These are phyloP conservation scores for Martensiomyces pterosporus DNA, from an alignment of 192 early-diverging fungal species.

Conservation along the genomic window DNA sequence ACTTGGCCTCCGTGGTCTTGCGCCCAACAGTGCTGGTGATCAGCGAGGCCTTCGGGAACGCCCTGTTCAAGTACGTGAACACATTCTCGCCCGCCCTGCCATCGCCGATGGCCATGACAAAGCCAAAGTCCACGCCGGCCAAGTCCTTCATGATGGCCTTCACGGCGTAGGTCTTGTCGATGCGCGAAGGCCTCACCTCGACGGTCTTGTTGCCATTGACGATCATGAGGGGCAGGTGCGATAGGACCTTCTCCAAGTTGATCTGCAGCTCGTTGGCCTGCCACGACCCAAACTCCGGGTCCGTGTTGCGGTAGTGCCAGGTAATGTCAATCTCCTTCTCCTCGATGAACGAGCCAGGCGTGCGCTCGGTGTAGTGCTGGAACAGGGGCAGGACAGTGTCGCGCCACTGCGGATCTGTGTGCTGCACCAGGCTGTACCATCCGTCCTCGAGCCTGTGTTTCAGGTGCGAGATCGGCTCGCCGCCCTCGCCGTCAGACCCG, in stretches of 20 bases:
- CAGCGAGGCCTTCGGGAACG: no score
- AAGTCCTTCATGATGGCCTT: constrained; percentile 83
- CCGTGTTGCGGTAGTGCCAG: constrained; percentile 97
- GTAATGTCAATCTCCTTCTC: constrained; percentile 98
- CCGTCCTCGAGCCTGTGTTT: constrained; percentile 12
- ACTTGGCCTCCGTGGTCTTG: no score
- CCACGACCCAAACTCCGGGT: constrained; percentile 93
- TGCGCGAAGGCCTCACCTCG: constrained; percentile 86
- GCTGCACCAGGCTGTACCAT: constrained; percentile 87
- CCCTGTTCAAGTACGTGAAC: constrained; percentile 65
- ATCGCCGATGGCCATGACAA: constrained; percentile 83
- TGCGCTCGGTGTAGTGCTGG: constrained; percentile 95
- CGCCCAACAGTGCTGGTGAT: no score
- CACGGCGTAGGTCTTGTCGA: constrained; percentile 89
- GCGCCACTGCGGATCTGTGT: constrained; percentile 86
- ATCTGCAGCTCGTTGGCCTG: constrained; percentile 97
- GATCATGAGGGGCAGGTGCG: constrained; percentile 89
- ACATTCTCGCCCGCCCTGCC: constrained; percentile 95
- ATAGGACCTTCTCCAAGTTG: constrained; percentile 92
- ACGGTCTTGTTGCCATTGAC: constrained; percentile 96
- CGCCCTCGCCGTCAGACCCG: constrained; percentile 5
- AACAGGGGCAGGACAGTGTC: constrained; percentile 90
- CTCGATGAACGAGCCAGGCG: constrained; percentile 96
- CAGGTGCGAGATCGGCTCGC: neutral
- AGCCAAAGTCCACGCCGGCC: constrained; percentile 29